Evolutionary conservation across 805 yeast species (phyloP), one percentile per base, ranked within the genome.

Genomic region (Kurtzmaniella fragi): DNA sequence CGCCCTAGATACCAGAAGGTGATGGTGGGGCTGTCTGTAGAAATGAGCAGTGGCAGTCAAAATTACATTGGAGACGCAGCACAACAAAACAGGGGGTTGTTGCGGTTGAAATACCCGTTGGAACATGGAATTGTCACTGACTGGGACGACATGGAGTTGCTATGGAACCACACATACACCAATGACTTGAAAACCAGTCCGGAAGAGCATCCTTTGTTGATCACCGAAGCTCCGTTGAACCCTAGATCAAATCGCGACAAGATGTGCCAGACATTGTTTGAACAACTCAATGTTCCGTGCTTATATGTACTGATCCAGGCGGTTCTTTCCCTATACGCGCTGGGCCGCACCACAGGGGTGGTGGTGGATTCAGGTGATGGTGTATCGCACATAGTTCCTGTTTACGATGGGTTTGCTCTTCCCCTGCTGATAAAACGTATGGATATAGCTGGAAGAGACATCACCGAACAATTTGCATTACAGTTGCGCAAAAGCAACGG

Each of bases 361-460:
- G 95, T 87, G 2, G 54, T 91, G 10, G 96, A 90, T 54, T 76
- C 83, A n/a, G 97, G 97, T 4, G 97, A 90, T 58, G 97, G 97
- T 4, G 95, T 88, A 17, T 76, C 85, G 30, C 90, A 85, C 52
- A 72, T 84, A 7, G 95, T 88, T 2, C 96, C 97, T 0, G 87
- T 91, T 0, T 91, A 78, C 59, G 89, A 88, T 43, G 98, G 98
- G 4, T 90, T 87, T 57, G 71, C 90, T 10, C 56, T 90, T 12
- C 81, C 90, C 0, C 70, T 81, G 2, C 79, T 90, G 2, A 78
- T 86, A 17, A 75, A 77, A 56, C 62, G 96, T 39, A 68, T 84
- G 44, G 93, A 89, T 54, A 57, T 88, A 17, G 96, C 93, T 0
- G 98, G 98, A 0, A 58, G 93, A 33, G 96, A 89, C 49, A 72